Evolutionary conservation across 495 filamentous ascomycete genomes (phyloP).

Genomic region (Neurospora sublineolata): DNA sequence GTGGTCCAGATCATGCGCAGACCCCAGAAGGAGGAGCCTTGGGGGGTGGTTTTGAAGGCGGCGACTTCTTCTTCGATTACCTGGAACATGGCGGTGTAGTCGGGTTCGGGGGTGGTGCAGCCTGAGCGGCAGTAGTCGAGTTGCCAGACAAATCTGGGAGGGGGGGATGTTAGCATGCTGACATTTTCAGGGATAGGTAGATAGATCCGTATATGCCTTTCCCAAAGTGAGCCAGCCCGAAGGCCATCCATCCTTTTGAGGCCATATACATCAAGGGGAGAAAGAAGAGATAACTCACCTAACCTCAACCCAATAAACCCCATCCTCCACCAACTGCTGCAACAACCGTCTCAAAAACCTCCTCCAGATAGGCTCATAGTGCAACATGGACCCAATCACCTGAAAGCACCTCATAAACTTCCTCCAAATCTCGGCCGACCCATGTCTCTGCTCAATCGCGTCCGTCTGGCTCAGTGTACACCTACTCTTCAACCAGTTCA

Average conservation of each 20-base stretch:
- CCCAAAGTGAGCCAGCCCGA: no score
- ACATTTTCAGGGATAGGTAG: no score
- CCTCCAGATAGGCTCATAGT: constrained; percentile 87
- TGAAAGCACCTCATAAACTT: constrained; percentile 64
- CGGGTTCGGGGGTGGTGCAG: constrained; percentile 45
- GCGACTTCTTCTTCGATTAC: constrained; percentile 71
- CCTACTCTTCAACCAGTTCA: constrained; percentile 65
- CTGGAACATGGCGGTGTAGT: constrained; percentile 53
- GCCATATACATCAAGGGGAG: neutral
- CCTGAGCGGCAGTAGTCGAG: constrained; percentile 50
- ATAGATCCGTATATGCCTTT: no score
- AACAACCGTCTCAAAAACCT: constrained; percentile 59
- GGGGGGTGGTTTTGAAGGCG: constrained; percentile 52
- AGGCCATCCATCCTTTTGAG: no score
- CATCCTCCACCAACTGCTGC: constrained; percentile 57
- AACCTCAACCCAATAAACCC: constrained; percentile 70
- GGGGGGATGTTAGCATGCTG: no score
- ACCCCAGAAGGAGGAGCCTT: constrained; percentile 71
- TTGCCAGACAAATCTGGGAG: constrained; percentile 40
- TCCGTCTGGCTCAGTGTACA: constrained; percentile 59
- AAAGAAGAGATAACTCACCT: constrained; percentile 20
- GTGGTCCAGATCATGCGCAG: constrained; percentile 81
- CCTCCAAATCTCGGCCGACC: constrained; percentile 67
- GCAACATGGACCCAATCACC: constrained; percentile 59
- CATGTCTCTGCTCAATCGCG: constrained; percentile 66